Evolutionary conservation across 345 rosid species (phyloP).

Genomic region (Kernera saxatilis): DNA sequence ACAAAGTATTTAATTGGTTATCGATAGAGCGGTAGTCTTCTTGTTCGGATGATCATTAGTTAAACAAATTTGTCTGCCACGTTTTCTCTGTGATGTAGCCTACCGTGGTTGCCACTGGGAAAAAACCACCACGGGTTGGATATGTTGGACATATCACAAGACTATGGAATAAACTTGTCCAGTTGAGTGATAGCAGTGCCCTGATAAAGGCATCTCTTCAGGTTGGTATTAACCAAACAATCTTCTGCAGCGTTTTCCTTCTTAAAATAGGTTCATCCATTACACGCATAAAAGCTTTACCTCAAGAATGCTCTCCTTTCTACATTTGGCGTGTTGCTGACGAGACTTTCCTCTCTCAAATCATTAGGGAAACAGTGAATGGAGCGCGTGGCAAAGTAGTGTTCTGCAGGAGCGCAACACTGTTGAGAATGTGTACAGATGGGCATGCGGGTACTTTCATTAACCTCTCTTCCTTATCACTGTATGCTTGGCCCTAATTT

Average conservation of each 20-base stretch:
- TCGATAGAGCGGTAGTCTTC: neutral
- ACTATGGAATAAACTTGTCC: slow-evolving; percentile 77
- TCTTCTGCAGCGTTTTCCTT: neutral
- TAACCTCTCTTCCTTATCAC: slow-evolving; percentile 4
- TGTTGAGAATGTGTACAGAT: slow-evolving; percentile 84
- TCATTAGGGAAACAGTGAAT: slow-evolving; percentile 66
- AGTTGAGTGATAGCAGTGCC: slow-evolving; percentile 57
- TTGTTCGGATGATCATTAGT: neutral
- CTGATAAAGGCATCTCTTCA: slow-evolving; percentile 57
- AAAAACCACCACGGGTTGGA: slow-evolving; percentile 72
- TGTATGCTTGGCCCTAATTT: neutral
- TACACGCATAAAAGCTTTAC: neutral
- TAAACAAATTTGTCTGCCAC: neutral
- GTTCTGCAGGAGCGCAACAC: slow-evolving; percentile 82
- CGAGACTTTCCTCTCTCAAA: slow-evolving; percentile 11
- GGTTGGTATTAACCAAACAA: slow-evolving; percentile 41
- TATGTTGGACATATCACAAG: slow-evolving; percentile 87
- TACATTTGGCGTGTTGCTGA: neutral
- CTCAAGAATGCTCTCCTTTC: neutral
- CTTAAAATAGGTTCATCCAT: neutral
- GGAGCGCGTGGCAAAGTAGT: slow-evolving; percentile 75
- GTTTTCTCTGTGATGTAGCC: slow-evolving; percentile 49
- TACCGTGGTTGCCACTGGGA: slow-evolving; percentile 66
- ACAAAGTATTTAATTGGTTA: neutral
- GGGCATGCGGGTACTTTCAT: slow-evolving; percentile 85